phyloP scores from a whole-genome alignment of 208 protist species.

The Phytomonas serpens region DNA sequence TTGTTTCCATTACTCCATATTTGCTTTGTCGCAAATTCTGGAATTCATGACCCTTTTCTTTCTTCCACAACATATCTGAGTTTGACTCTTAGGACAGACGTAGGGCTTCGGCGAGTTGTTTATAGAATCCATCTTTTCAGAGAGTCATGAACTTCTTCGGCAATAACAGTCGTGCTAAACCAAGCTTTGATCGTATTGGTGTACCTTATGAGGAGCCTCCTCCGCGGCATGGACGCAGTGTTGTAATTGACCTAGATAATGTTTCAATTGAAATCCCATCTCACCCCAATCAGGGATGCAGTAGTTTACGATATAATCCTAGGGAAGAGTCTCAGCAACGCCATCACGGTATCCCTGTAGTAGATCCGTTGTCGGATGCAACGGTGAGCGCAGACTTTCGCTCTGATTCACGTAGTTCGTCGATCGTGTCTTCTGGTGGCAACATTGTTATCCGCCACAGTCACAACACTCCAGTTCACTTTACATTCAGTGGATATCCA shows the following conservation, averaged over 20 bases:
- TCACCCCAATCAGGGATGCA: background rate
- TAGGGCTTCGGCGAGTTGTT: background rate
- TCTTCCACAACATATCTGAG: background rate
- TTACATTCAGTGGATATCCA: slow-evolving; percentile 57
- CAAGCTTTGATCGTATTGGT: background rate
- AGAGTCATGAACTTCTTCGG: background rate
- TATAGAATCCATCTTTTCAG: background rate
- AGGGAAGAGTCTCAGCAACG: background rate
- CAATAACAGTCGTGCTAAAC: background rate
- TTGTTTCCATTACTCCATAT: background rate
- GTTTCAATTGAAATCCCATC: background rate
- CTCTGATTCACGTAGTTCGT: background rate
- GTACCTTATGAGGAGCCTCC: background rate
- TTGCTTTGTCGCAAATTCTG: background rate
- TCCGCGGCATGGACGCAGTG: background rate
- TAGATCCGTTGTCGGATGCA: background rate
- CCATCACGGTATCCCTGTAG: background rate
- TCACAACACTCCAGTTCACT: slow-evolving; percentile 29
- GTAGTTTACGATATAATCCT: background rate
- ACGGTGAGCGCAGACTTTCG: background rate
- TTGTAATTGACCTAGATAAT: background rate
- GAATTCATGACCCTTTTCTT: background rate
- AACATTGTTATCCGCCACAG: slow-evolving; percentile 19
- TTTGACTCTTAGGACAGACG: background rate
- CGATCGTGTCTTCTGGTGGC: background rate